Evolutionary conservation across 2,329 filamentous ascomycete species (phyloP).

Genomic region (Elsinoe arachidis): DNA sequence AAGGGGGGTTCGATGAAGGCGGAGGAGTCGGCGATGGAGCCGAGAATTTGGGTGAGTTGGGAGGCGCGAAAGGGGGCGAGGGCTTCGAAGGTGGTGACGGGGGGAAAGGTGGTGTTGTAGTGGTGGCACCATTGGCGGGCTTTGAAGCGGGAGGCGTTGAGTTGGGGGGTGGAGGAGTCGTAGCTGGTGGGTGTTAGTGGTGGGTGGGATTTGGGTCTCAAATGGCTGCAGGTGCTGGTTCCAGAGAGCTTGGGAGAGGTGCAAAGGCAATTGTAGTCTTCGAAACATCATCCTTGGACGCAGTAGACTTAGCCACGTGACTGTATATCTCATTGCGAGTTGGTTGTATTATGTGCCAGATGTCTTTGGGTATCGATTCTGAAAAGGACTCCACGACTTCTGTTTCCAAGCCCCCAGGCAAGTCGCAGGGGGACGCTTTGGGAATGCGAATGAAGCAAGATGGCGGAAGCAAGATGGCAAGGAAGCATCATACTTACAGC

Average conservation of each 20-base stretch:
- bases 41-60: constrained; percentile 25
- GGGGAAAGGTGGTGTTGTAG: constrained; percentile 50
- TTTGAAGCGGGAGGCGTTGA: constrained; percentile 44
- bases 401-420: too few species aligned
- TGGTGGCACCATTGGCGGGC: constrained; percentile 49
- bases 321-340: neutral
- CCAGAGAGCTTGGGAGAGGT: too few species aligned
- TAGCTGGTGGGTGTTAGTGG: constrained; percentile 34
- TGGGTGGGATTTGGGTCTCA: neutral
- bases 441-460: too few species aligned
- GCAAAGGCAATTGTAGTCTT: too few species aligned
- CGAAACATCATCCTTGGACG: too few species aligned
- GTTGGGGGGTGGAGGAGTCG: constrained; percentile 40
- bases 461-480: neutral
- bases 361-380: too few species aligned
- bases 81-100: constrained; percentile 21
- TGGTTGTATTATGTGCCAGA: neutral
- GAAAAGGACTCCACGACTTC: neutral
- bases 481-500: constrained; percentile 35
- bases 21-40: constrained; percentile 26
- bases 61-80: constrained; percentile 23
- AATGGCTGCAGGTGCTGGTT: too few species aligned
- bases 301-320: too few species aligned
- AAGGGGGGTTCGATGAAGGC: constrained; percentile 54
- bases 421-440: too few species aligned